A percentile compares a stretch with the other conserved stretches of the same genome.
Evolutionary conservation across 768 basidiomycete genomes (phyloP).

Genomic region (Hypholoma fasciculare): DNA sequence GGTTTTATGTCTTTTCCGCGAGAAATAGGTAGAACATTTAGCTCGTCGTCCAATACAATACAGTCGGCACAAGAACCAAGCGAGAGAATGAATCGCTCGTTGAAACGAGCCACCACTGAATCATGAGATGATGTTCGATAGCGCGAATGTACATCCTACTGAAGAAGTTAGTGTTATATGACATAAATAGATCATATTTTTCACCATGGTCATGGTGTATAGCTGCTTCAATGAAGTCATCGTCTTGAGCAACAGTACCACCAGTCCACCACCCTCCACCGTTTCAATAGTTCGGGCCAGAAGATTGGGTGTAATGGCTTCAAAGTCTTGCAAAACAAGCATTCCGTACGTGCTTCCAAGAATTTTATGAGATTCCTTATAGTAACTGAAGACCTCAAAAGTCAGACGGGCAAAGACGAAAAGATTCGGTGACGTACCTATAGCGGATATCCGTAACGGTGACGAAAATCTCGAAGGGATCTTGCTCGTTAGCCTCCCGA

Average conservation of each 20-base stretch:
- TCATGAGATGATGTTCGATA: conserved; percentile 93
- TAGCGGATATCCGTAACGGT: conserved; percentile 99
- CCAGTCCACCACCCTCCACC: conserved; percentile 91
- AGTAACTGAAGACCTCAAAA: conserved; percentile 58
- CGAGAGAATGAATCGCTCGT: conserved; percentile 98
- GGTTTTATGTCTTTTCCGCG: conserved; percentile 90
- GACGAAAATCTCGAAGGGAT: conserved; percentile 97
- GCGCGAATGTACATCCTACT: conserved; percentile 92
- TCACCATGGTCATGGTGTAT: conserved; percentile 85
- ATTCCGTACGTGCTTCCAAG: conserved; percentile 98
- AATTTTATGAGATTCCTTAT: conserved; percentile 96
- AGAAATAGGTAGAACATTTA: conserved; percentile 96
- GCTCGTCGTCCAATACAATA: conserved; percentile 93
- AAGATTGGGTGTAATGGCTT: conserved; percentile 96
- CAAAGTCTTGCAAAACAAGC: conserved; percentile 96
- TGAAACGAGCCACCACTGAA: conserved; percentile 90
- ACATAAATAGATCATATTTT: conserved; percentile 8
- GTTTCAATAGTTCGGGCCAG: conserved; percentile 97
- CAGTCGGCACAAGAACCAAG: conserved; percentile 92
- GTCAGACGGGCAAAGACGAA: not conserved
- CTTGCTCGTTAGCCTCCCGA: conserved; percentile 91
- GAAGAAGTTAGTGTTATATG: not conserved
- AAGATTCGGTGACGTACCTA: conserved; percentile 58
- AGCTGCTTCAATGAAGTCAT: conserved; percentile 92
- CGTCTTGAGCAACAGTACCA: conserved; percentile 89